These are phyloP conservation scores for Fusarium nematophilum DNA, from an alignment of 2,329 filamentous ascomycete species.

Conservation along the genomic window DNA sequence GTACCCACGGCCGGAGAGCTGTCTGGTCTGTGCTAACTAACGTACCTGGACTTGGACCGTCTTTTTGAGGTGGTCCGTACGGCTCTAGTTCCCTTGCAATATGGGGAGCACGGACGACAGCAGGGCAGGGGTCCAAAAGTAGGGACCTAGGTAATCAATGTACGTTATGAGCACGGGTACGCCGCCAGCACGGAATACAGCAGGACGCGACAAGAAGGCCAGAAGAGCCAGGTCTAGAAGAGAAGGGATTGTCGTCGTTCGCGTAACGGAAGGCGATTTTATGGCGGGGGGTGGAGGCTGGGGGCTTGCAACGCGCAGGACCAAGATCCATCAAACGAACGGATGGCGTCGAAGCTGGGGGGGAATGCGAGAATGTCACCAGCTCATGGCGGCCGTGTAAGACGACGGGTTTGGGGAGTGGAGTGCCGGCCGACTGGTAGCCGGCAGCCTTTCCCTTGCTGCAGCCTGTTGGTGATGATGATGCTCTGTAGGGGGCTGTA, in stretches of 20 bases:
- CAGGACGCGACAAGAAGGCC: constrained; percentile 17
- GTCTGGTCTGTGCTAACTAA: constrained; percentile 33
- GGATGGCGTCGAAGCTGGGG: constrained; percentile 9
- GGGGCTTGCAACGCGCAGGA: constrained; percentile 6
- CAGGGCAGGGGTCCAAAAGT: constrained; percentile 29
- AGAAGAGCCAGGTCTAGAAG: constrained; percentile 26
- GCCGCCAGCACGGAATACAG: too few species aligned
- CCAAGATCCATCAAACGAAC: constrained; percentile 18
- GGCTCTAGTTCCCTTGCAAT: constrained; percentile 28
- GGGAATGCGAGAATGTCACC: constrained; percentile 20
- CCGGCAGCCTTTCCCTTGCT: too few species aligned
- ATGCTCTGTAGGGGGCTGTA: too few species aligned
- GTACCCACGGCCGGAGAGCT: constrained; percentile 14
- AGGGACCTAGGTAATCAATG: constrained; percentile 8
- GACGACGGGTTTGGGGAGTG: constrained; percentile 3
- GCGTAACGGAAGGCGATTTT: constrained; percentile 7
- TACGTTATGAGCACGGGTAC: too few species aligned
- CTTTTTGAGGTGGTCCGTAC: constrained; percentile 24
- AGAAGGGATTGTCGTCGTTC: constrained; percentile 29
- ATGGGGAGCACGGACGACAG: constrained; percentile 33
- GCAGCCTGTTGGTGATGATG: too few species aligned
- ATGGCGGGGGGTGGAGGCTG: constrained; percentile 14
- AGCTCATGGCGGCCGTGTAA: constrained; percentile 15
- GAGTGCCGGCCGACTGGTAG: background rate
- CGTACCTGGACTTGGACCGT: constrained; percentile 21